A percentile compares a stretch with the other conserved stretches of the same genome.
Conservation (phyloP, 306 rosid species). For the Crotalaria pallida region DNA sequence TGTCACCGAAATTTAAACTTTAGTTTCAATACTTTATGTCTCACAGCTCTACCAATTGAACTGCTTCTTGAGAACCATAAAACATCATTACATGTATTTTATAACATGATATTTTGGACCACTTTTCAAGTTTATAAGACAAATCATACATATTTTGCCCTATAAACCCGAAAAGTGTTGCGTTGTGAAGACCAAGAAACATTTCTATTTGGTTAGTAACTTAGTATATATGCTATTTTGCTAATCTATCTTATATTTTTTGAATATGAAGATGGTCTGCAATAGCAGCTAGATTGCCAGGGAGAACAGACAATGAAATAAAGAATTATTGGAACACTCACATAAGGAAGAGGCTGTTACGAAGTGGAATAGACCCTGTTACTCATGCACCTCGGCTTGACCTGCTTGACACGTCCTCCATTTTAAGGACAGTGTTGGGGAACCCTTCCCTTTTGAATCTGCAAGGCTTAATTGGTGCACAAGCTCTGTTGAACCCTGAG, state of each 20-base stretch:
- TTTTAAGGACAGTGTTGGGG: conserved; percentile 38
- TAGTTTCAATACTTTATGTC: too few species aligned
- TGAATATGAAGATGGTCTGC: conserved; percentile 63
- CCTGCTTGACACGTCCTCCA: conserved; percentile 57
- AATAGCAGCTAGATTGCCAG: conserved; percentile 74
- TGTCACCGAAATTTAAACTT: too few species aligned
- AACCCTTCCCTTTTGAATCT: conserved; percentile 45
- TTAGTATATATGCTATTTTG: too few species aligned
- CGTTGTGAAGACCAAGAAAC: too few species aligned
- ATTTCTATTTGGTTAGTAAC: too few species aligned
- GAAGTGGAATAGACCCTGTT: conserved; percentile 77
- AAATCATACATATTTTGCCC: too few species aligned
- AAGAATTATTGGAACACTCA: conserved; percentile 90
- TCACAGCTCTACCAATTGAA: too few species aligned
- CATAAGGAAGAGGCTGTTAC: conserved; percentile 60
- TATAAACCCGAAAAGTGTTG: too few species aligned
- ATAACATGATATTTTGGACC: too few species aligned
- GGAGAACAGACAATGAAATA: conserved; percentile 83
- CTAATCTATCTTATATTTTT: neutral
- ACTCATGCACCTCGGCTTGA: conserved; percentile 73
- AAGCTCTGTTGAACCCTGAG: conserved; percentile 44
- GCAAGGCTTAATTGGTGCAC: conserved; percentile 46
- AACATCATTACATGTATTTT: too few species aligned
- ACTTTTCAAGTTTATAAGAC: too few species aligned
- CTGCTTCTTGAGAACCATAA: too few species aligned